Conservation (phyloP, 495 filamentous ascomycete genomes). For the Collariella sp. region DNA sequence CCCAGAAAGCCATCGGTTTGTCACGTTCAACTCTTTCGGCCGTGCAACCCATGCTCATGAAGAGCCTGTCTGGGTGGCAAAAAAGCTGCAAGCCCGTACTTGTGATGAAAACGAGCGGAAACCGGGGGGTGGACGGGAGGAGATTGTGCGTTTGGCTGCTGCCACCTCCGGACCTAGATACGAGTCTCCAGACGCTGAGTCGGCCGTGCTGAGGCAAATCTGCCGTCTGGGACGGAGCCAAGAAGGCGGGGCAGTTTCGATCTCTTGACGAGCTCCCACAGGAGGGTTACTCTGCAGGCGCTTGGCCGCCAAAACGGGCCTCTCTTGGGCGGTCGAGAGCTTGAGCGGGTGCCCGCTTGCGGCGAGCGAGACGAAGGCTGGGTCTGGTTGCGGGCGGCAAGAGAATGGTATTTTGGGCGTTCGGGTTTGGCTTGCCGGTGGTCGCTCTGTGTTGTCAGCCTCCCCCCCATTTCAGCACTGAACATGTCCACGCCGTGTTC, state of each 20-base stretch:
- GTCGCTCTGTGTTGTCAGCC: background rate
- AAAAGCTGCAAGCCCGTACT: background rate
- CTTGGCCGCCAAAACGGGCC: slow-evolving; percentile 25
- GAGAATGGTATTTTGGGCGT: background rate
- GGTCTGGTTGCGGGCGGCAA: slow-evolving; percentile 12
- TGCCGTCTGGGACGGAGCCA: background rate
- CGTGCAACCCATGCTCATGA: background rate
- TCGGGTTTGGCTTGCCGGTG: slow-evolving; percentile 3
- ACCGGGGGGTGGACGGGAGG: slow-evolving; percentile 3
- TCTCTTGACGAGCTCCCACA: background rate
- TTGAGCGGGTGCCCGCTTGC: slow-evolving; percentile 1
- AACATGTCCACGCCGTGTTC: background rate
- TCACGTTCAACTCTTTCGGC: background rate
- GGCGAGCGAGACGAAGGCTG: slow-evolving; percentile 18
- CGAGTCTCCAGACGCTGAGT: background rate
- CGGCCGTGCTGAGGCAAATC: slow-evolving; percentile 1
- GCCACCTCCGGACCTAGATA: slow-evolving; percentile 11
- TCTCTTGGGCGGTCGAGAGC: background rate
- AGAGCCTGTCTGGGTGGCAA: background rate
- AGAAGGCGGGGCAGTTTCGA: slow-evolving; percentile 11
- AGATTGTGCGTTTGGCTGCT: slow-evolving; percentile 13
- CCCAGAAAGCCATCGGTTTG: background rate
- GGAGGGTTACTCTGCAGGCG: slow-evolving; percentile 16
- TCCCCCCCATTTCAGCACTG: background rate
- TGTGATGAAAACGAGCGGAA: background rate